phyloP scores from a whole-genome alignment of 345 rosid species.

The Physaria fendleri region DNA sequence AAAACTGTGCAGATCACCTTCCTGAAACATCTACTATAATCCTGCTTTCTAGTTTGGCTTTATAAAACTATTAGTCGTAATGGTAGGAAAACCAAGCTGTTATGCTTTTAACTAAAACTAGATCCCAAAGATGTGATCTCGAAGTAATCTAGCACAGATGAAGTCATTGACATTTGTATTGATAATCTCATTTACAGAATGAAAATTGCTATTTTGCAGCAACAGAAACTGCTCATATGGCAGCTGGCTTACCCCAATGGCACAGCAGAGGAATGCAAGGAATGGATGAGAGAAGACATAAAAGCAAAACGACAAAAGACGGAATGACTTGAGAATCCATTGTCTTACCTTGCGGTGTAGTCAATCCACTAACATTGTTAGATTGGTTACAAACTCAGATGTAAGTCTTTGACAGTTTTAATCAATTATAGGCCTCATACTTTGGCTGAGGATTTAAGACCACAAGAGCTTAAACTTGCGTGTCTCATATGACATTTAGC shows the following conservation, averaged over 20 bases:
- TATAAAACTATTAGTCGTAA: not conserved
- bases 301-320: constrained; percentile 53
- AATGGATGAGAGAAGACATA: constrained; percentile 74
- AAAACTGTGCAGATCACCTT: not conserved
- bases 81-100: not conserved
- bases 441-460: too few relatives aligned
- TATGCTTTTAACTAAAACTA: not conserved
- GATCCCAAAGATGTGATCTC: not conserved
- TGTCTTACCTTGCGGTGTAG: not conserved
- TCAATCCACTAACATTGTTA: not conserved
- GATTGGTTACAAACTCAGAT: constrained; percentile 1
- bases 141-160: not conserved
- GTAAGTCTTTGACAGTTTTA: not conserved
- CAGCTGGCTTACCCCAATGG: constrained; percentile 72
- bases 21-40: not conserved
- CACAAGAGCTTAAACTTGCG: too few relatives aligned
- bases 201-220: constrained; percentile 39
- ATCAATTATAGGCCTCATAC: not conserved
- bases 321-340: constrained; percentile 23
- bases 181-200: not conserved
- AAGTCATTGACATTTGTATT: not conserved
- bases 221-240: constrained; percentile 72
- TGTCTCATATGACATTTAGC: too few relatives aligned
- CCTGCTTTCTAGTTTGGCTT: not conserved
- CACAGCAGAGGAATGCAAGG: constrained; percentile 71